These are phyloP conservation scores for Coemansia sp. DNA, from an alignment of 192 early-diverging fungal species.

Conservation along the genomic window DNA sequence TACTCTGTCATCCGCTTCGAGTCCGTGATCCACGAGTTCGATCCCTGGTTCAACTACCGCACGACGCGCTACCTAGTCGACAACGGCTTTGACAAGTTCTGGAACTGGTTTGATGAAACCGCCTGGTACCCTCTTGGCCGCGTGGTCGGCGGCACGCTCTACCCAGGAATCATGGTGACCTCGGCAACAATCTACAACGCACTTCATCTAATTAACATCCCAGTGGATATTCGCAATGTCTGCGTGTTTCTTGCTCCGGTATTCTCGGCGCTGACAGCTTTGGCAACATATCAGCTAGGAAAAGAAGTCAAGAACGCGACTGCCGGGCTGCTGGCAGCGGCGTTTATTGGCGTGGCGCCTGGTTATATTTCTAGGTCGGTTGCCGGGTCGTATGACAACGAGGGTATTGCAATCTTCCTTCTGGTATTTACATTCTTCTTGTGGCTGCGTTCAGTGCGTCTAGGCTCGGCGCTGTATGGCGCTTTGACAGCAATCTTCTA, in stretches of 20 bases:
- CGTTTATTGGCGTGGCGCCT: slow-evolving; percentile 97
- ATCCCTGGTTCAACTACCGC: slow-evolving; percentile 99
- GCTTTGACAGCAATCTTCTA: slow-evolving; percentile 88
- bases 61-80: slow-evolving; percentile 90
- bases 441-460: slow-evolving; percentile 95
- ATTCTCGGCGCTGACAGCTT: slow-evolving; percentile 95
- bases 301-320: slow-evolving; percentile 87
- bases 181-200: slow-evolving; percentile 92
- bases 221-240: slow-evolving; percentile 96
- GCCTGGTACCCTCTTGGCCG: slow-evolving; percentile 99
- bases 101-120: slow-evolving; percentile 99
- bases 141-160: slow-evolving; percentile 99
- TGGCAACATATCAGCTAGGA: slow-evolving; percentile 92
- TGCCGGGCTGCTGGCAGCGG: slow-evolving; percentile 94
- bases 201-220: slow-evolving; percentile 91
- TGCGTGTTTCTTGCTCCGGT: slow-evolving; percentile 97
- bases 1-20: slow-evolving; percentile 99
- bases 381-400: slow-evolving; percentile 99
- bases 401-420: slow-evolving; percentile 99
- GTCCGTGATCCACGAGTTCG: slow-evolving; percentile 99
- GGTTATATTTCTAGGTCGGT: slow-evolving; percentile 99
- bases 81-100: slow-evolving; percentile 95
- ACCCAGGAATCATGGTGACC: slow-evolving; percentile 99
- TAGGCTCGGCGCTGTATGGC: slow-evolving; percentile 90
- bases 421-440: slow-evolving; percentile 97